Conservation (phyloP, 1,139 yeast species). For the Kluyveromyces sp. region DNA sequence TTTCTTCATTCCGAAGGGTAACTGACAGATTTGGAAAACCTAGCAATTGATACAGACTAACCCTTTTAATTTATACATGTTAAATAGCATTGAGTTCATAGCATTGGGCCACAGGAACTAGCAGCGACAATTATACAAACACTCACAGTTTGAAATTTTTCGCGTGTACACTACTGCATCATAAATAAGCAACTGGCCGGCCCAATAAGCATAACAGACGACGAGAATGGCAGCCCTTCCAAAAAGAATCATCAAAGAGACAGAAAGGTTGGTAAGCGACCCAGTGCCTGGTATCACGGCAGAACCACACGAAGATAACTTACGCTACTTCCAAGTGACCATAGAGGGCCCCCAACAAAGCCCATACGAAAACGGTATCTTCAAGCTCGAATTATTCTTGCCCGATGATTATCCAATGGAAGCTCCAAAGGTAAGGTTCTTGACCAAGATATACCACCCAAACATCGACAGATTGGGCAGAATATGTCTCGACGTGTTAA, state of each 20-base stretch:
- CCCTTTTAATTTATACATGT: no score
- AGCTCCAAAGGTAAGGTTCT: slow-evolving; percentile 87
- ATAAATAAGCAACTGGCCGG: no score
- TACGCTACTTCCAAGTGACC: slow-evolving; percentile 81
- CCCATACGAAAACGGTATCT: slow-evolving; percentile 54
- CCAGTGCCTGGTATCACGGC: slow-evolving; percentile 97
- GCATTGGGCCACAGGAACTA: no score
- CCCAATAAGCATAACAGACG: no score
- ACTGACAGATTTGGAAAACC: no score
- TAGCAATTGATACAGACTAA: no score
- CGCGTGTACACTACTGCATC: no score
- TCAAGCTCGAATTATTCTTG: slow-evolving; percentile 50
- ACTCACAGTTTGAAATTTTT: no score
- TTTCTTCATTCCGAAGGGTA: no score
- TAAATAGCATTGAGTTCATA: no score
- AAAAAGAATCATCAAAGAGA: slow-evolving; percentile 88
- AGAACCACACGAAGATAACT: slow-evolving; percentile 84
- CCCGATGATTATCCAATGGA: slow-evolving; percentile 58
- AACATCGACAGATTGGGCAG: slow-evolving; percentile 93
- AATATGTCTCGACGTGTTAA: slow-evolving; percentile 89
- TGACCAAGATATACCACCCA: slow-evolving; percentile 93
- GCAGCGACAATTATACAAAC: no score
- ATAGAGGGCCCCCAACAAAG: slow-evolving; percentile 77
- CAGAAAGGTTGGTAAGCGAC: slow-evolving; percentile 83
- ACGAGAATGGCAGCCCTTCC: slow-evolving; percentile 56